Conservation (phyloP, 2,329 filamentous ascomycete genomes). For the Fusarium newnesense region DNA sequence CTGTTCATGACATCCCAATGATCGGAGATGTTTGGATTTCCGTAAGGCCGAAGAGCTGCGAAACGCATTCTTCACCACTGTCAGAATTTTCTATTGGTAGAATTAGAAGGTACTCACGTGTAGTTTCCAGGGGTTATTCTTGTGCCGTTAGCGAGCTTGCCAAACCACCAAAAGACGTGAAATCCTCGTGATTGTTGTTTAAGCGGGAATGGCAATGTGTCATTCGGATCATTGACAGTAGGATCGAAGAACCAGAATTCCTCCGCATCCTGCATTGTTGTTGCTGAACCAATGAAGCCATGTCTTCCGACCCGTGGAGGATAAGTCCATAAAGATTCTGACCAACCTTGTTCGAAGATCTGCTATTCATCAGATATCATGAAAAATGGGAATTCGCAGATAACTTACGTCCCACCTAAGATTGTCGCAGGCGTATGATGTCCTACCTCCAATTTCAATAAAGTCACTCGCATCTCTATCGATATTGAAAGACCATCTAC, state of each 20-base stretch:
- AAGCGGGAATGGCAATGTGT: slow-evolving; percentile 53
- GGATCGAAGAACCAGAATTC: slow-evolving; percentile 50
- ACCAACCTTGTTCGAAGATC: slow-evolving; percentile 54
- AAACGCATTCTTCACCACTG: slow-evolving; percentile 51
- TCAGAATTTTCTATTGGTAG: slow-evolving; percentile 12
- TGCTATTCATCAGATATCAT: slow-evolving; percentile 14
- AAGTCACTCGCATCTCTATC: slow-evolving; percentile 44
- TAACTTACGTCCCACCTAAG: slow-evolving; percentile 51
- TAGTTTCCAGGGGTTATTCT: slow-evolving; percentile 55
- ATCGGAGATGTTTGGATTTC: slow-evolving; percentile 52
- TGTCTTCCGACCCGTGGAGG: slow-evolving; percentile 52
- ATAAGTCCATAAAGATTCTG: slow-evolving; percentile 54
- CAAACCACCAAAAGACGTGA: slow-evolving; percentile 54
- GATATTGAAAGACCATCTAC: slow-evolving; percentile 49
- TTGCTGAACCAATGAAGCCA: slow-evolving; percentile 57
- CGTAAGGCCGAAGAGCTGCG: slow-evolving; percentile 55
- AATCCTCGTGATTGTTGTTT: slow-evolving; percentile 48
- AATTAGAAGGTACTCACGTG: slow-evolving; percentile 45
- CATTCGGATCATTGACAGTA: slow-evolving; percentile 49
- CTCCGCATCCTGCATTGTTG: slow-evolving; percentile 51
- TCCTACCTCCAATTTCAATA: slow-evolving; percentile 43
- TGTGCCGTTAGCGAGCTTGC: slow-evolving; percentile 54
- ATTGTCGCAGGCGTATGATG: slow-evolving; percentile 49
- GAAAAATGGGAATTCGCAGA: background rate
- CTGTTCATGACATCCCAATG: slow-evolving; percentile 55